Base-by-base conservation (phyloP, 192 early-diverging fungal genomes). In the Allomyces macrogynus region DNA sequence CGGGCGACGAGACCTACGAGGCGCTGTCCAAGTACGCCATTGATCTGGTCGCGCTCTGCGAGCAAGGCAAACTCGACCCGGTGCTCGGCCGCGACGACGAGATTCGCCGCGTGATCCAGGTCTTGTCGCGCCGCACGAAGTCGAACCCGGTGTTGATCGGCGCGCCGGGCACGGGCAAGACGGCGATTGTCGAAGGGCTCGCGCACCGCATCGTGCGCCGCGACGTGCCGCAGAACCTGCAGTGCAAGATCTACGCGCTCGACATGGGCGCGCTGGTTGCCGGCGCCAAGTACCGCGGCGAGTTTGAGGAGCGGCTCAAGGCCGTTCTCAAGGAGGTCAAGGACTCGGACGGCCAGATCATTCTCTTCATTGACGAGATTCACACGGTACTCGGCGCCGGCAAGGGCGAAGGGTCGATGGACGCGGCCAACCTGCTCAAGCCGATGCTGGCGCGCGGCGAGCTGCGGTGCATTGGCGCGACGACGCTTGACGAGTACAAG, bases 271-370 rank as follows among this genome's bases (percentile, higher is more conserved):
- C 95, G 7, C 73, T 90, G 25, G 74, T 86, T 43, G 93, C 95
- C 5, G 95, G 95, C 54, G 88, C 93, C 54, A 94, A 94, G 75
- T 97, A 92, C 74, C 85, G 89, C 62, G 95, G 95, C 67, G 93
- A 99, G 79, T 99, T 97, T 67, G 95, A 99, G 71, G 94, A 97
- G 71, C 86, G 95, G 24, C 82, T 99, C 49, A 97, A 99, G 82
- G 79, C 90, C 0, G 88, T 99, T 10, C 78, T 99, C 54, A 93
- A 94, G 71, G 93, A 99, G 75, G 87, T 95, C 64, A 88, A 87
- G 66, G 89, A 95, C 25, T 84, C 91, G 23, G 80, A 87, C 43
- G 89, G 87, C 42, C 85, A 86, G 22, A 83, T 91, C 24, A 99
- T 99, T 66, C 75, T 99, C 26, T 99, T 99, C 73, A 95, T 99